phyloP scores from a whole-genome alignment of 345 rosid species.

The Toxicodendron radicans region DNA sequence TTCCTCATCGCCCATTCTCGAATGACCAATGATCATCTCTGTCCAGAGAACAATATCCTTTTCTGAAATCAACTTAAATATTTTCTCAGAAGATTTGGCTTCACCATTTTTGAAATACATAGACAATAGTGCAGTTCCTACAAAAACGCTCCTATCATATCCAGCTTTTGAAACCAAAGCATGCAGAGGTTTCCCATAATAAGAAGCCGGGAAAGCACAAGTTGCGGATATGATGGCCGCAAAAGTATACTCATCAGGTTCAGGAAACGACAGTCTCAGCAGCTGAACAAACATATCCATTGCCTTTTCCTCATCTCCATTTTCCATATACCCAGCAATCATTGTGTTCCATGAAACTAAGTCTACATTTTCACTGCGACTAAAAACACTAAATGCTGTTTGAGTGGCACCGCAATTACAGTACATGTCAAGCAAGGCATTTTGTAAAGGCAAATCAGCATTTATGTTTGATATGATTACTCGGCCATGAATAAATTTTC shows the following conservation, averaged over 20 bases:
- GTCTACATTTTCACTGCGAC: constrained; percentile 44
- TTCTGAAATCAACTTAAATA: constrained; percentile 45
- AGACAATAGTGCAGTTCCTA: constrained; percentile 66
- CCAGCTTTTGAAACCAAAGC: constrained; percentile 59
- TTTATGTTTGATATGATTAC: constrained; percentile 35
- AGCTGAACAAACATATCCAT: constrained; percentile 51
- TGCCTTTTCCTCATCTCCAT: constrained; percentile 56
- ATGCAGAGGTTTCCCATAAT: constrained; percentile 65
- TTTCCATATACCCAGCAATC: constrained; percentile 65
- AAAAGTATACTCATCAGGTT: constrained; percentile 80
- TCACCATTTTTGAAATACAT: constrained; percentile 73
- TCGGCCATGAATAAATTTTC: constrained; percentile 57
- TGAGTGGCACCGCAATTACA: constrained; percentile 54
- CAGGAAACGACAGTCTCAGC: constrained; percentile 32
- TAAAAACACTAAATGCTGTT: constrained; percentile 48
- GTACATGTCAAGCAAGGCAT: constrained; percentile 87
- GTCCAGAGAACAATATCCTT: constrained; percentile 89
- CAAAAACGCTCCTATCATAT: constrained; percentile 47
- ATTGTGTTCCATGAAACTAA: constrained; percentile 87
- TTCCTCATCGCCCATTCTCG: constrained; percentile 65
- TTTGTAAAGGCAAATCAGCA: constrained; percentile 63
- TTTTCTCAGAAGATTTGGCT: constrained; percentile 46
- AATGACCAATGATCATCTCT: constrained; percentile 77
- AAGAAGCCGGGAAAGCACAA: constrained; percentile 30
- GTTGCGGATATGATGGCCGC: constrained; percentile 66